Base-by-base conservation (phyloP, 1,139 yeast genomes). In the Yamadazyma friedrichii region DNA sequence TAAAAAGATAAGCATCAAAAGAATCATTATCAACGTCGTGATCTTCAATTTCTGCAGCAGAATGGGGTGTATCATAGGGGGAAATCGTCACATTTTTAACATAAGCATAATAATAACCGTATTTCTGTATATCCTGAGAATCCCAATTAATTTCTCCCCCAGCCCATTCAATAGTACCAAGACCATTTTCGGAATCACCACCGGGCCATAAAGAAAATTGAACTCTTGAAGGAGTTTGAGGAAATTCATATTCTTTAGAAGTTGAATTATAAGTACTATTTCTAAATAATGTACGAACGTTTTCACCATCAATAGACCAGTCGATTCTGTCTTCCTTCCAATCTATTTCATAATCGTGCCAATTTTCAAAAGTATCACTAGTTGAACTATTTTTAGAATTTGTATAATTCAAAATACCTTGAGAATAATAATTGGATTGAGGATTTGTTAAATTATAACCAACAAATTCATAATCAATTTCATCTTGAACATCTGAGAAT, bases 131-230 rank as follows among this genome's bases (percentile, higher is more conserved):
- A 62, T 88, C 96, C 5, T 71, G 62, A 26, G 93, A 75, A 60
- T 83, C 66, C 97, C 97, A 91, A 67, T 88, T 77, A 44, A 89
- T 79, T 5, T 56, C 67, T 57, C 97, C 98, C 59, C 98, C 97
- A 30, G 97, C 95, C 97, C 98, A 91, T 50, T 78, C 84, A 49
- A 83, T 73, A 13, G 97, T 91, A 59, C 97, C 98, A 35, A 68
- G 64, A 29, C 80, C 81, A 58, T 78, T 79, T 37, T 71, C 53
- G 20, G 79, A 65, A 46, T 74, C 76, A 45, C 97, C 97, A 61
- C 87, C 97, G 4, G 98, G 96, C 98, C 98, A 91, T 47, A 91
- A 62, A 5, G 96, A 88, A 42, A 88, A 65, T 65, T 91, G 95
- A 43, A 91, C 65, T 57, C 95, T 78, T 38, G 93, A 72, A 2